A percentile compares a stretch with the other conserved stretches of the same genome.
Evolutionary conservation across 139 green algal genomes (phyloP).

Genomic region (Chlorella vulgaris): DNA sequence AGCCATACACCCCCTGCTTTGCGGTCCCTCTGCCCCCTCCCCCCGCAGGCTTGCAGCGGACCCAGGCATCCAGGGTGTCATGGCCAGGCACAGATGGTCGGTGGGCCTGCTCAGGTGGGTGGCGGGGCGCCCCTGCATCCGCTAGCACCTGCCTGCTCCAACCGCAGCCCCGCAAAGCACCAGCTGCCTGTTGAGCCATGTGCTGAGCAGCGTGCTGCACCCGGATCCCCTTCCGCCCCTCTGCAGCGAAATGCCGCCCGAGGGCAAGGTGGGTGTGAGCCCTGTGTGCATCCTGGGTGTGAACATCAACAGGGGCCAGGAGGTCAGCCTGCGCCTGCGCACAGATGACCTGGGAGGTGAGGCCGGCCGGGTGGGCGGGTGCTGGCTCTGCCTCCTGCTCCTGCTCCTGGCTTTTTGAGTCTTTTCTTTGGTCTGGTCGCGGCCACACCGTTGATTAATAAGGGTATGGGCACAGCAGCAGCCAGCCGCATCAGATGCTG

Average conservation of each 20-base stretch:
- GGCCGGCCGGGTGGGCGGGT: not conserved
- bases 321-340: constrained; percentile 85
- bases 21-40: not conserved
- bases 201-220: not conserved
- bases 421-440: too few relatives aligned
- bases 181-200: not conserved
- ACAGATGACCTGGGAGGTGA: constrained; percentile 81
- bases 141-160: not conserved
- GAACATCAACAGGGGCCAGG: constrained; percentile 83
- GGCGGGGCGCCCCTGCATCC: not conserved
- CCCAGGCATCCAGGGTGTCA: constrained; percentile 77
- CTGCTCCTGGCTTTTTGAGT: too few relatives aligned
- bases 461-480: too few relatives aligned
- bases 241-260: constrained; percentile 82
- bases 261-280: constrained; percentile 73
- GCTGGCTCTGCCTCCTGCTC: not conserved
- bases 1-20: too few relatives aligned
- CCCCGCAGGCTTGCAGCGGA: constrained; percentile 52
- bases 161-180: too few relatives aligned
- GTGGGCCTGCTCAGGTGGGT: constrained; percentile 68
- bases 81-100: constrained; percentile 63
- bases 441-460: too few relatives aligned
- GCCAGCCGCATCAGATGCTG: not conserved
- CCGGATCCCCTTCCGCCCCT: not conserved
- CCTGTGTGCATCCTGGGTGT: constrained; percentile 77